Conservation (phyloP, 257 asterid species). For the Nicotiana sylvestris region DNA sequence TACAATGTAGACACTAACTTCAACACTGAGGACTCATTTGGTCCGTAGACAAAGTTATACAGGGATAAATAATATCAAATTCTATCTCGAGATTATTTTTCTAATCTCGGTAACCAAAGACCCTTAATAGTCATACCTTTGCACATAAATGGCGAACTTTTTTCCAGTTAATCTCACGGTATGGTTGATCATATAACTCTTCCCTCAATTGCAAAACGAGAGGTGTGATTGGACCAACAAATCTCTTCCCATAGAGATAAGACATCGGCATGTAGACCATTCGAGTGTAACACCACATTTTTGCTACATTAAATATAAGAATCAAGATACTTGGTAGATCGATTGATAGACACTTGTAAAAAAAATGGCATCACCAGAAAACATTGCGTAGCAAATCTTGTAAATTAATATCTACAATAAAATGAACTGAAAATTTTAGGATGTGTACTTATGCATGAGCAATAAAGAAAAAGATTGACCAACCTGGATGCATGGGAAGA, state of each 20-base stretch:
- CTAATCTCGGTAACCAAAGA: too few relatives aligned
- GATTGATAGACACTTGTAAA: too few relatives aligned
- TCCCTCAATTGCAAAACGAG: conserved; percentile 52
- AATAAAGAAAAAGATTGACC: background rate
- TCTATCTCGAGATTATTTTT: too few relatives aligned
- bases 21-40: too few relatives aligned
- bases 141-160: conserved; percentile 58
- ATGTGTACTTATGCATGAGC: too few relatives aligned
- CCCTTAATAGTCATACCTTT: conserved; percentile 30
- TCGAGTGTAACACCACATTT: conserved; percentile 77
- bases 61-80: too few relatives aligned
- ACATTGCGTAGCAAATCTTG: background rate
- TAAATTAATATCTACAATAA: background rate
- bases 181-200: conserved; percentile 61
- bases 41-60: too few relatives aligned
- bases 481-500: conserved; percentile 82
- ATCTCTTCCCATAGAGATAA: conserved; percentile 66
- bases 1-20: too few relatives aligned
- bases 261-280: conserved; percentile 88
- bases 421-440: too few relatives aligned
- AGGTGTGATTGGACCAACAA: conserved; percentile 68
- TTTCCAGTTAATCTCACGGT: conserved; percentile 49
- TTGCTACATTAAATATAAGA: conserved; percentile 37
- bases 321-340: background rate
- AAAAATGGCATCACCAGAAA: too few relatives aligned